A percentile compares a stretch with the other conserved stretches of the same genome.
These are phyloP conservation scores for Rhynchospora pubera DNA, from an alignment of 176 grass and related monocot genomes.

Conservation along the genomic window DNA sequence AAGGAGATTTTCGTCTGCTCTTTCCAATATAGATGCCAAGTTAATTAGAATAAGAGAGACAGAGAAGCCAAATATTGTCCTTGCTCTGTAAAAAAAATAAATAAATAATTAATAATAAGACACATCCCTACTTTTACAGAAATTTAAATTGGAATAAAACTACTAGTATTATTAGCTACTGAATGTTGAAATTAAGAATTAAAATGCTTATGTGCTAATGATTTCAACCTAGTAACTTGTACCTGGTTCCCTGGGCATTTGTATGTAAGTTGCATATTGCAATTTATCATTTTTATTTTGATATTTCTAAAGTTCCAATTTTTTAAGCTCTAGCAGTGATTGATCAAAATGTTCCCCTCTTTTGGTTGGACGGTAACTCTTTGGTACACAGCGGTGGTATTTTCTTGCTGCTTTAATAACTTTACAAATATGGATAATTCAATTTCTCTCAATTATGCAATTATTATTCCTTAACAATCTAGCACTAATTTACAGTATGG, in stretches of 20 bases:
- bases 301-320: background rate
- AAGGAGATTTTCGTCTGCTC: slow-evolving; percentile 89
- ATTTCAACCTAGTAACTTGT: background rate
- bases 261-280: background rate
- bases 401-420: background rate
- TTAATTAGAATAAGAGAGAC: slow-evolving; percentile 96
- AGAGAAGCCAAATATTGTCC: slow-evolving; percentile 79
- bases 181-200: background rate
- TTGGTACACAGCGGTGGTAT: background rate
- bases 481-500: background rate
- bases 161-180: background rate
- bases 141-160: background rate
- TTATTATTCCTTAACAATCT: background rate
- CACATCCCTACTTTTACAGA: background rate
- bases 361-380: background rate
- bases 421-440: background rate
- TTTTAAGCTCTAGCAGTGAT: background rate
- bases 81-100: slow-evolving; percentile 50
- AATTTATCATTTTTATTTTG: background rate
- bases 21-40: slow-evolving; percentile 82
- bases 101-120: background rate
- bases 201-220: background rate
- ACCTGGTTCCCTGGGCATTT: background rate
- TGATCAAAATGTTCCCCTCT: background rate
- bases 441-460: background rate